Conservation (phyloP, 345 rosid species). For the Euphorbia peplus region DNA sequence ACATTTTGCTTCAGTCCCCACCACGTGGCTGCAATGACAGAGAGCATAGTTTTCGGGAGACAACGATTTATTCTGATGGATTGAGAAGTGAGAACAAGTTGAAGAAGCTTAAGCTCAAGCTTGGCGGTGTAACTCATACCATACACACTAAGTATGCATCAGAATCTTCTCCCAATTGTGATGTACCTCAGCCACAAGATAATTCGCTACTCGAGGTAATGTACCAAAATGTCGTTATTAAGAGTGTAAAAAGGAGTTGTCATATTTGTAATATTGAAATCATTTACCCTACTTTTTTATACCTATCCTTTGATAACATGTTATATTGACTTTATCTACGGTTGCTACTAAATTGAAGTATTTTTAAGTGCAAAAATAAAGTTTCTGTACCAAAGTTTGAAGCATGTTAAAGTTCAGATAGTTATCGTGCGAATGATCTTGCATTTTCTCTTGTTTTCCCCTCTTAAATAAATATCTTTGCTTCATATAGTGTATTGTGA, state of each 20-base stretch:
- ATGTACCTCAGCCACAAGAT: slow-evolving; percentile 5
- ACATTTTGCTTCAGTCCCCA: slow-evolving; percentile 2
- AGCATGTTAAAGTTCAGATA: too few relatives aligned
- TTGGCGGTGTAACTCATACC: slow-evolving; percentile 29
- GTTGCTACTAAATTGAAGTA: too few relatives aligned
- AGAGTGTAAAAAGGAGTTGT: too few relatives aligned
- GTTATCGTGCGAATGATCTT: too few relatives aligned
- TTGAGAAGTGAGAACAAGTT: slow-evolving; percentile 13
- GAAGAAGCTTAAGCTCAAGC: slow-evolving; percentile 31
- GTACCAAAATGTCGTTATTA: background rate
- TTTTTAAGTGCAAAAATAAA: too few relatives aligned
- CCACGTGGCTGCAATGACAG: slow-evolving; percentile 7
- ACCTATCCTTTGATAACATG: too few relatives aligned
- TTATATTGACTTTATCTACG: too few relatives aligned
- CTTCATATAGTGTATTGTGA: background rate
- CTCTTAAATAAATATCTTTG: background rate
- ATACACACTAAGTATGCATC: slow-evolving; percentile 21
- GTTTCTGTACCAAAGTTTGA: too few relatives aligned
- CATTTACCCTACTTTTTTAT: too few relatives aligned
- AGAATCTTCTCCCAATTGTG: slow-evolving; percentile 12
- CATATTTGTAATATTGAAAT: too few relatives aligned
- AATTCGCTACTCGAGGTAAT: slow-evolving; percentile 15
- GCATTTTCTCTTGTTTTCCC: background rate
- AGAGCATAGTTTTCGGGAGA: background rate
- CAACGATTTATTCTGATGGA: slow-evolving; percentile 13